phyloP scores from a whole-genome alignment of 192 early-diverging fungal genomes.

The Entomortierella beljakovae region DNA sequence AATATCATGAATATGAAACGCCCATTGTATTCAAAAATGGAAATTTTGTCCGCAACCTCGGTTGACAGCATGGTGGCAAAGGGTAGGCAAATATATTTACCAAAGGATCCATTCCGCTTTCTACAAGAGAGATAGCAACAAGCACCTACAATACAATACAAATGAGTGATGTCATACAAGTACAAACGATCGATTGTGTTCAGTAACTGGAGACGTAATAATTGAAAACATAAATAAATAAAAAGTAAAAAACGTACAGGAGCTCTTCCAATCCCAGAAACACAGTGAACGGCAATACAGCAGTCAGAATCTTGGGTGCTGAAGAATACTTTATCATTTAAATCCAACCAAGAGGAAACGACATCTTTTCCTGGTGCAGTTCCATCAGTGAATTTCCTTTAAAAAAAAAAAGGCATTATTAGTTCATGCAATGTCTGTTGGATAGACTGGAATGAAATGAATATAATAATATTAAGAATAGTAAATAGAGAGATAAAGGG shows the following conservation, averaged over 20 bases:
- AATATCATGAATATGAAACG: background rate
- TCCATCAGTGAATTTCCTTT: constrained; percentile 74
- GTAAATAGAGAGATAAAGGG: background rate
- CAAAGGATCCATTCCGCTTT: constrained; percentile 79
- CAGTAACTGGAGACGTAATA: background rate
- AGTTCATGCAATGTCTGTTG: too few relatives aligned
- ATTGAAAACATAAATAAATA: background rate
- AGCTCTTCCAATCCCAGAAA: constrained; percentile 83
- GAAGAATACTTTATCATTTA: constrained; percentile 48
- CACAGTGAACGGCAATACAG: constrained; percentile 74
- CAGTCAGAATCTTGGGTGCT: constrained; percentile 14
- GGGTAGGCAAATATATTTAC: constrained; percentile 24
- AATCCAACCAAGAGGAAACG: constrained; percentile 55
- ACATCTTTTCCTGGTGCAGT: constrained; percentile 62
- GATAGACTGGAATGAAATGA: too few relatives aligned
- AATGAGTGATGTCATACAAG: constrained; percentile 8
- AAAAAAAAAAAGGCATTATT: too few relatives aligned
- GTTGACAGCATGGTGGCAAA: background rate
- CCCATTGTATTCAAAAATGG: background rate
- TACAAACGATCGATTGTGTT: background rate
- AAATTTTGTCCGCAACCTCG: constrained; percentile 10
- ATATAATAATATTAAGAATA: background rate
- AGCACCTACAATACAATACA: constrained; percentile 52
- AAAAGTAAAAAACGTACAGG: constrained; percentile 60
- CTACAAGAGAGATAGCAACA: constrained; percentile 78